Percentiles rank a stretch among this genome's conserved stretches.
These are phyloP conservation scores for Fusarium verticillioides DNA, from an alignment of 2,329 filamentous ascomycete genomes.

Conservation along the genomic window DNA sequence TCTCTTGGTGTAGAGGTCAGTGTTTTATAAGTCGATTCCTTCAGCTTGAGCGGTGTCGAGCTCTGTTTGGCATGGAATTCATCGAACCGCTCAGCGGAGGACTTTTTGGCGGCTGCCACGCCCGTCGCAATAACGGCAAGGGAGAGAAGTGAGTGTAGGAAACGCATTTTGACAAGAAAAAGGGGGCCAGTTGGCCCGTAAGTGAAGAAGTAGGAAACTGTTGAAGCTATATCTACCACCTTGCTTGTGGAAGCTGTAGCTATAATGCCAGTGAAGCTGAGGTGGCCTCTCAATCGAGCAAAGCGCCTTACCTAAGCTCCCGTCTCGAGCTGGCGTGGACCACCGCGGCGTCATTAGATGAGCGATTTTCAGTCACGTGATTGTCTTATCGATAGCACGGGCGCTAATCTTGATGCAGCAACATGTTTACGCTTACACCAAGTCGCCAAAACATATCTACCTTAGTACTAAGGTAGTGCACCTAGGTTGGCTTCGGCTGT, in stretches of 20 bases:
- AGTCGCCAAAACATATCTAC: constrained; percentile 43
- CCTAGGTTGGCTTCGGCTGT: background rate
- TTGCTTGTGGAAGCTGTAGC: constrained; percentile 29
- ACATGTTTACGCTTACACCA: constrained; percentile 45
- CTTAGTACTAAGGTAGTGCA: background rate
- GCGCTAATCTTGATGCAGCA: constrained; percentile 44
- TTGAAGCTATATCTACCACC: constrained; percentile 22
- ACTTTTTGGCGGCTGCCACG: constrained; percentile 72
- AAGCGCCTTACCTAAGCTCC: constrained; percentile 40
- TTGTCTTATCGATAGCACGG: background rate
- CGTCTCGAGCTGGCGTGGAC: background rate
- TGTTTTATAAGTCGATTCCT: constrained; percentile 78
- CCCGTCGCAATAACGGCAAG: constrained; percentile 70
- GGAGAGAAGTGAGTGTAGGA: constrained; percentile 71
- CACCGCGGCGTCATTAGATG: constrained; percentile 7
- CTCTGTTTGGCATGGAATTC: constrained; percentile 75
- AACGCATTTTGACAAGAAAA: constrained; percentile 69
- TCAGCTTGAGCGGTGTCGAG: constrained; percentile 78
- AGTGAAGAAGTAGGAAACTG: constrained; percentile 11
- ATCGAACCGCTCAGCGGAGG: constrained; percentile 72
- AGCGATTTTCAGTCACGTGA: constrained; percentile 24
- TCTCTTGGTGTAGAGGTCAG: constrained; percentile 83
- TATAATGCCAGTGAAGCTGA: constrained; percentile 46
- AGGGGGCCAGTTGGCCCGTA: constrained; percentile 42
- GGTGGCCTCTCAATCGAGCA: constrained; percentile 48